phyloP scores from a whole-genome alignment of 495 filamentous ascomycete genomes.

The Aspergillus conjunctus region DNA sequence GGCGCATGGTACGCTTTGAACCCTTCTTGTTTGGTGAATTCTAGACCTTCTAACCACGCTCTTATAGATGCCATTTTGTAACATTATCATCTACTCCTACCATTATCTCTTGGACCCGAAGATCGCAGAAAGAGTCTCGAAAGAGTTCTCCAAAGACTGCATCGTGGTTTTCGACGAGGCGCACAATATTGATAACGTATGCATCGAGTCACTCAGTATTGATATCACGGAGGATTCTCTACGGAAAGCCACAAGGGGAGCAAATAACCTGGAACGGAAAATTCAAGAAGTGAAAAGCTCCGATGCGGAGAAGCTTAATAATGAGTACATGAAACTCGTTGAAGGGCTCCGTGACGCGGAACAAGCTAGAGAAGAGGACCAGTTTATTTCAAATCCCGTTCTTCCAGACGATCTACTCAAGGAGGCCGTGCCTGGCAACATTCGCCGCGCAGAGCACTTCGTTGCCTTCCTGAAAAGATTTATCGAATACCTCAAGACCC shows the following conservation, averaged over 20 bases:
- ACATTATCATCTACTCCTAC: constrained; percentile 99
- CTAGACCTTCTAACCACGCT: constrained; percentile 12
- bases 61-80: constrained; percentile 89
- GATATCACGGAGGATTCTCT: constrained; percentile 95
- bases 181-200: constrained; percentile 99
- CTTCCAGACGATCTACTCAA: constrained; percentile 48
- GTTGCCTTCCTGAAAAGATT: constrained; percentile 93
- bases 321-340: constrained; percentile 93
- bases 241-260: constrained; percentile 83
- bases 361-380: constrained; percentile 85
- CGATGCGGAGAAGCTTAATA: constrained; percentile 89
- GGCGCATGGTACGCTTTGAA: constrained; percentile 77
- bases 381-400: constrained; percentile 91
- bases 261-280: constrained; percentile 83
- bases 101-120: constrained; percentile 98
- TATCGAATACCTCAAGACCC: constrained; percentile 96
- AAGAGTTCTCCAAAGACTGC: constrained; percentile 95
- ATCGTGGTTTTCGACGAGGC: constrained; percentile 99
- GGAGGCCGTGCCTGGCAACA: constrained; percentile 96
- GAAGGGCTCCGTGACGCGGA: constrained; percentile 88
- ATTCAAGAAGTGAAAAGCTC: constrained; percentile 91
- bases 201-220: constrained; percentile 95
- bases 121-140: constrained; percentile 95
- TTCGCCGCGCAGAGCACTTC: constrained; percentile 94
- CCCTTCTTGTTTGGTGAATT: neutral